Evolutionary conservation across 129 eudicot species (phyloP).

Genomic region (Gnaphalium uliginosum): DNA sequence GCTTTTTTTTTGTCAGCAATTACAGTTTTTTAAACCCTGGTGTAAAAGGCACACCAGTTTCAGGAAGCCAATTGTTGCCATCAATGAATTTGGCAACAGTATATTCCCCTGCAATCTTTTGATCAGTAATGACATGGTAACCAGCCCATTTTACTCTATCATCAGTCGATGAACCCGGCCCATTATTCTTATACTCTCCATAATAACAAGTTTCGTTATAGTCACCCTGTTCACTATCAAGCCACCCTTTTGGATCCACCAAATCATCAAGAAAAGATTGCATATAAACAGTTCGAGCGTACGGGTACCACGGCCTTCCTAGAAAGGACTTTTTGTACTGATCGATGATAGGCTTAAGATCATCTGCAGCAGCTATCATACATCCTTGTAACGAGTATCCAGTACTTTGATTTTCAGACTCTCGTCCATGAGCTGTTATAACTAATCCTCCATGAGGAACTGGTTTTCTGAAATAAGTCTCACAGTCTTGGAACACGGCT

Average conservation of each 20-base stretch:
- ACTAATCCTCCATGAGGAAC: slow-evolving; percentile 23
- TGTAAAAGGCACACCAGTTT: slow-evolving; percentile 42
- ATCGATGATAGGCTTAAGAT: slow-evolving; percentile 28
- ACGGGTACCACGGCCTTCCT: slow-evolving; percentile 35
- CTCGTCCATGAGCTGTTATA: slow-evolving; percentile 30
- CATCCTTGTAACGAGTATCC: slow-evolving; percentile 36
- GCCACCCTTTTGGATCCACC: slow-evolving; percentile 42
- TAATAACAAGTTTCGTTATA: slow-evolving; percentile 18
- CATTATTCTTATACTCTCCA: slow-evolving; percentile 45
- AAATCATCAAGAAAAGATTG: slow-evolving; percentile 31
- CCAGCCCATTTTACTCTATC: slow-evolving; percentile 45
- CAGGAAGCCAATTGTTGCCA: slow-evolving; percentile 46
- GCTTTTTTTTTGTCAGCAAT: too few relatives aligned
- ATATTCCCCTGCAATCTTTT: slow-evolving; percentile 7
- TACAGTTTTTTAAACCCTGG: slow-evolving; percentile 4
- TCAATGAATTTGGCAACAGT: slow-evolving; percentile 30
- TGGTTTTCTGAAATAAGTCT: slow-evolving; percentile 28
- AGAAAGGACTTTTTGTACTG: slow-evolving; percentile 12
- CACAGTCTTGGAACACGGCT: slow-evolving; percentile 37
- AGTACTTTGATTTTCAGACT: not conserved
- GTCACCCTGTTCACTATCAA: slow-evolving; percentile 13
- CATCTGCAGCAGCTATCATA: slow-evolving; percentile 16
- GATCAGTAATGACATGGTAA: slow-evolving; percentile 20
- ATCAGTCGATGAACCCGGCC: slow-evolving; percentile 45
- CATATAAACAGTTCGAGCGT: slow-evolving; percentile 27